A percentile compares a stretch with the other conserved stretches of the same genome.
Conservation (phyloP, 495 filamentous ascomycete species). For the Penicillium paradoxum region DNA sequence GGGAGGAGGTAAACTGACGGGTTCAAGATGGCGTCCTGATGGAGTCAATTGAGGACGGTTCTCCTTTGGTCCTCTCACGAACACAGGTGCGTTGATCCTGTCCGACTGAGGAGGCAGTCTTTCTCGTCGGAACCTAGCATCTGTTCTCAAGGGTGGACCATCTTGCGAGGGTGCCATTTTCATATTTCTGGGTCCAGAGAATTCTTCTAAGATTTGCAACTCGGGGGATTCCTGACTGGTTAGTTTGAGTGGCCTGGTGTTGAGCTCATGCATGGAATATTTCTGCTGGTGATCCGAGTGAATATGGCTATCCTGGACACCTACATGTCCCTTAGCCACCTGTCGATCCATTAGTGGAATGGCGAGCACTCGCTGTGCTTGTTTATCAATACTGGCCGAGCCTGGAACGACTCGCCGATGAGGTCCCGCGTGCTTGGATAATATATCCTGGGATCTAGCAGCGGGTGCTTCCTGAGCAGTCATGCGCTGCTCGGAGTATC, state of each 20-base stretch:
- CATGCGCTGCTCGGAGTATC: constrained; percentile 18
- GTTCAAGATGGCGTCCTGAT: constrained; percentile 14
- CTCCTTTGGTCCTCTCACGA: constrained; percentile 34
- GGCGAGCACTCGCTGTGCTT: constrained; percentile 7
- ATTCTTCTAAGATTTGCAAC: constrained; percentile 16
- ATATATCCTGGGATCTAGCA: constrained; percentile 11
- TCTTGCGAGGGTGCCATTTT: constrained; percentile 15
- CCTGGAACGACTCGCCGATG: constrained; percentile 15
- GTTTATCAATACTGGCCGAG: constrained; percentile 11
- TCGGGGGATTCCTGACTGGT: constrained; percentile 27
- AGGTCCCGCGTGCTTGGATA: constrained; percentile 7
- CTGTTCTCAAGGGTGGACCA: constrained; percentile 16
- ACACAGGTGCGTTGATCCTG: constrained; percentile 30
- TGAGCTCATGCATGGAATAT: constrained; percentile 4
- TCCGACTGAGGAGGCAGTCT: constrained; percentile 15
- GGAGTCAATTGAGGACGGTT: constrained; percentile 16
- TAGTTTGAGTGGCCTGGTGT: constrained; percentile 19
- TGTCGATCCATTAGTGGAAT: constrained; percentile 8
- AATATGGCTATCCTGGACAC: constrained; percentile 9
- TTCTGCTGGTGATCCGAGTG: constrained; percentile 11
- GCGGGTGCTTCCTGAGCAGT: constrained; percentile 16
- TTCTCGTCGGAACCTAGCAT: constrained; percentile 13
- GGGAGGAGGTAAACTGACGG: constrained; percentile 12
- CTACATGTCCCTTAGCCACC: constrained; percentile 10
- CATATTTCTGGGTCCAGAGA: constrained; percentile 13